These are phyloP conservation scores for Debaryomycetaceae sp. DNA, from an alignment of 1,139 yeast species.

Conservation along the genomic window DNA sequence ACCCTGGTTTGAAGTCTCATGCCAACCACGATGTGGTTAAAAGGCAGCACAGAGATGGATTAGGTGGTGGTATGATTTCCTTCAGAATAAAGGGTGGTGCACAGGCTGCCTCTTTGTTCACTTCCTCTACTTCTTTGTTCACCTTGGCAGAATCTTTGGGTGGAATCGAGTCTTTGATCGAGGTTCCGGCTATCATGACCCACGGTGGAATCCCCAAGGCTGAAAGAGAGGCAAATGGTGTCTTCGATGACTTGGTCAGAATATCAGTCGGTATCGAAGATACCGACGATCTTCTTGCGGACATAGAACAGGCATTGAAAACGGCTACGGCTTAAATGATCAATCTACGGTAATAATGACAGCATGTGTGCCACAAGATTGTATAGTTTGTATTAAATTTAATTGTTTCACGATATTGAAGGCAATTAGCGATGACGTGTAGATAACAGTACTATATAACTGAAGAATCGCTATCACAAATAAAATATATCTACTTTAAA, in stretches of 20 bases:
- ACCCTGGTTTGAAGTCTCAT: conserved; percentile 76
- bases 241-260: conserved; percentile 77
- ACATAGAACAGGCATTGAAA: conserved; percentile 66
- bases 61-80: conserved; percentile 92
- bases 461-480: not conserved
- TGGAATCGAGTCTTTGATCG: conserved; percentile 82
- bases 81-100: conserved; percentile 85
- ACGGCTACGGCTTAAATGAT: conserved; percentile 10
- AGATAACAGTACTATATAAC: conserved; percentile 1
- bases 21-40: conserved; percentile 59
- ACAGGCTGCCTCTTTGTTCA: conserved; percentile 68
- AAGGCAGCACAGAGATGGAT: conserved; percentile 77
- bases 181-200: conserved; percentile 91
- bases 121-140: conserved; percentile 71
- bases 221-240: conserved; percentile 78
- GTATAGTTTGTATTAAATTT: not conserved
- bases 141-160: conserved; percentile 89
- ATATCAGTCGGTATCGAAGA: conserved; percentile 88
- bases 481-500: not conserved
- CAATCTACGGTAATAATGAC: not conserved
- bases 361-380: not conserved
- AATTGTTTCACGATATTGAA: not conserved
- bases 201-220: conserved; percentile 87
- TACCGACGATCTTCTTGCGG: conserved; percentile 70
- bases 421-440: conserved; percentile 3